A percentile compares a stretch with the other conserved stretches of the same genome.
These are phyloP conservation scores for Tetrapisispora phaffii DNA, from an alignment of 805 yeast species.

Conservation along the genomic window DNA sequence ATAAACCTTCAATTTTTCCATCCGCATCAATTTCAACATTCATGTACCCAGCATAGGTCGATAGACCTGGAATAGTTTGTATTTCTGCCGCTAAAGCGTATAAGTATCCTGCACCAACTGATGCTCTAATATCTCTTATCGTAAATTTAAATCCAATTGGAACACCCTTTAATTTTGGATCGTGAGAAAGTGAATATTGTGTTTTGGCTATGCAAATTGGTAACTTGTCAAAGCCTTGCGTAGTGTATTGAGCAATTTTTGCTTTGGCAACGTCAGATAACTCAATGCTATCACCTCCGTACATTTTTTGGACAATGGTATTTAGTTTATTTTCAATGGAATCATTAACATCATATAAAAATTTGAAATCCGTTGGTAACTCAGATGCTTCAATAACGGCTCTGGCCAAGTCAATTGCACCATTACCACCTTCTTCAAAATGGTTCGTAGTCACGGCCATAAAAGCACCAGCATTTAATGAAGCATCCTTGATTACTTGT, in stretches of 20 bases:
- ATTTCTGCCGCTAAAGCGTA: constrained; percentile 96
- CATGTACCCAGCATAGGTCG: constrained; percentile 95
- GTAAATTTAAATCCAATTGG: constrained; percentile 93
- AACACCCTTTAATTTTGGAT: constrained; percentile 85
- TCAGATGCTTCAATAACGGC: constrained; percentile 69
- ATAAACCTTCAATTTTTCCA: constrained; percentile 90
- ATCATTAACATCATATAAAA: constrained; percentile 60
- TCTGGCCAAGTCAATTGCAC: constrained; percentile 75
- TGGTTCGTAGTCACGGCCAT: constrained; percentile 87
- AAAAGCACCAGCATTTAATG: constrained; percentile 83
- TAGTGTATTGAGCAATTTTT: constrained; percentile 71
- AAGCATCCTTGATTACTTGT: constrained; percentile 66
- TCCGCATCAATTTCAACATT: constrained; percentile 84
- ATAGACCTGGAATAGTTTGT: constrained; percentile 94
- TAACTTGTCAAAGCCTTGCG: constrained; percentile 80
- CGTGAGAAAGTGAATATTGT: constrained; percentile 92
- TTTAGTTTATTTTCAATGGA: constrained; percentile 72
- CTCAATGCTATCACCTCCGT: constrained; percentile 83
- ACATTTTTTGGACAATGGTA: constrained; percentile 77
- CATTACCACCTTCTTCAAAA: constrained; percentile 93
- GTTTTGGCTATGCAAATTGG: constrained; percentile 98
- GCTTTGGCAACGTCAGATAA: constrained; percentile 70
- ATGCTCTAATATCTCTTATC: constrained; percentile 85
- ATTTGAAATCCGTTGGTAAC: constrained; percentile 40
- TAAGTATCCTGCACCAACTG: constrained; percentile 93